Conservation (phyloP, 2,329 filamentous ascomycete species). For the Penicillium sp. region DNA sequence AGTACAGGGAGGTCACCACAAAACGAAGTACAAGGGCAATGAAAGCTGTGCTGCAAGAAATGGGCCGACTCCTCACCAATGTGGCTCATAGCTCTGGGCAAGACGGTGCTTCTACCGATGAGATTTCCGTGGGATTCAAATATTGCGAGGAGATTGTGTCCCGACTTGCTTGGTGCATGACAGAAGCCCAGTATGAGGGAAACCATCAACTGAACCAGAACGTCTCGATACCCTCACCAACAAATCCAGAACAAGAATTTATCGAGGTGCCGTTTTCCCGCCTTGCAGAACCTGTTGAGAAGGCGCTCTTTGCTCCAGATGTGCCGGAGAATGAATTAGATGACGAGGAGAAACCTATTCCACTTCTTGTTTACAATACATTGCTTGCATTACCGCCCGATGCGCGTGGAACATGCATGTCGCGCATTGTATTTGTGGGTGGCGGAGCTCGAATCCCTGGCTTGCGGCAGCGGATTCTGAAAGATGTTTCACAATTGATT, state of each 20-base stretch:
- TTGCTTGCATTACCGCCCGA: slow-evolving; percentile 78
- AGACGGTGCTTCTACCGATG: slow-evolving; percentile 36
- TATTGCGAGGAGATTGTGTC: slow-evolving; percentile 78
- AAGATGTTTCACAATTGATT: slow-evolving; percentile 70
- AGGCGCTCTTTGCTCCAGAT: slow-evolving; percentile 66
- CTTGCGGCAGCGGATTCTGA: slow-evolving; percentile 72
- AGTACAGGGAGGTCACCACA: slow-evolving; percentile 78
- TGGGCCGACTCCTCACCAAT: slow-evolving; percentile 51
- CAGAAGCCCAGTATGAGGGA: slow-evolving; percentile 12
- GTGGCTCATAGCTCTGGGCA: slow-evolving; percentile 22
- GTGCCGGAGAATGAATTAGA: slow-evolving; percentile 65
- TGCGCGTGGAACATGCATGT: slow-evolving; percentile 80
- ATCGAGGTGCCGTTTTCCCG: slow-evolving; percentile 67
- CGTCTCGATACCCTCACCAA: slow-evolving; percentile 47
- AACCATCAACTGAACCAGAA: slow-evolving; percentile 31
- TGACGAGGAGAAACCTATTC: slow-evolving; percentile 81
- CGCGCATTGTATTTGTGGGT: slow-evolving; percentile 82
- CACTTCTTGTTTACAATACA: slow-evolving; percentile 72
- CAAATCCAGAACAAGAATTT: slow-evolving; percentile 41
- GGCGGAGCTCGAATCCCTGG: slow-evolving; percentile 78
- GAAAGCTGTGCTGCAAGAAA: slow-evolving; percentile 68
- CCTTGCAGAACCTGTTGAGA: slow-evolving; percentile 74
- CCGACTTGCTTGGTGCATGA: slow-evolving; percentile 75
- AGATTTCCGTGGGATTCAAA: slow-evolving; percentile 63
- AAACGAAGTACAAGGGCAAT: slow-evolving; percentile 73